Conservation (phyloP, 2,329 filamentous ascomycete species). For the Aureobasidium uvarum region DNA sequence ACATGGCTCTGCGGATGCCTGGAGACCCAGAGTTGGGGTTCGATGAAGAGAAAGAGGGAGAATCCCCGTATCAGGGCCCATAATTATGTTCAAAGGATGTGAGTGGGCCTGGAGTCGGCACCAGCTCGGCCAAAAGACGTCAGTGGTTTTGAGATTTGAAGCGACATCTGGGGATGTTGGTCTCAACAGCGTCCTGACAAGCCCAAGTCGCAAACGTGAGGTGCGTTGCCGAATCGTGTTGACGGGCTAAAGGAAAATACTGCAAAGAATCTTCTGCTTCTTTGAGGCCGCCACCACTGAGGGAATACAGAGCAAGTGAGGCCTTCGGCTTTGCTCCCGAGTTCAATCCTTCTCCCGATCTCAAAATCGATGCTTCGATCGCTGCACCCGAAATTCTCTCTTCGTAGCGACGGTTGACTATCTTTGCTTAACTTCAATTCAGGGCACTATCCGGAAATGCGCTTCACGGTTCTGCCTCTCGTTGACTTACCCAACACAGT, state of each 20-base stretch:
- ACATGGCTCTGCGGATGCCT: neutral
- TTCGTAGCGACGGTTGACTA: neutral
- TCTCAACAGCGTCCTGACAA: neutral
- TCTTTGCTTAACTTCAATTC: neutral
- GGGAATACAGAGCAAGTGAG: neutral
- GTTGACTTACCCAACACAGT: neutral
- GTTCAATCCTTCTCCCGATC: neutral
- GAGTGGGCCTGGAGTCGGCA: conserved; percentile 21
- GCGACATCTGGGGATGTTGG: conserved; percentile 11
- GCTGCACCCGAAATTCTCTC: conserved; percentile 4
- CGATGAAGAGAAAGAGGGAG: neutral
- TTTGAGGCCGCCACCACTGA: neutral
- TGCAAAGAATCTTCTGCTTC: neutral
- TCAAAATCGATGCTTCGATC: conserved; percentile 15
- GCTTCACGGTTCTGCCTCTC: conserved; percentile 12
- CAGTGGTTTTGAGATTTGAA: neutral
- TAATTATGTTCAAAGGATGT: conserved; percentile 18
- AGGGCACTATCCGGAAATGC: conserved; percentile 12
- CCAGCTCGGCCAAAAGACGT: conserved; percentile 19
- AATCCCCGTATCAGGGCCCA: conserved; percentile 18
- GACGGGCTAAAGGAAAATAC: neutral
- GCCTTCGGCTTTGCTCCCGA: neutral
- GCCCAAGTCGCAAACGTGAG: neutral
- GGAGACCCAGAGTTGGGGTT: neutral
- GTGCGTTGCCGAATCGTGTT: neutral